phyloP scores from a whole-genome alignment of 345 rosid genomes.

The Fremontodendron californicum region DNA sequence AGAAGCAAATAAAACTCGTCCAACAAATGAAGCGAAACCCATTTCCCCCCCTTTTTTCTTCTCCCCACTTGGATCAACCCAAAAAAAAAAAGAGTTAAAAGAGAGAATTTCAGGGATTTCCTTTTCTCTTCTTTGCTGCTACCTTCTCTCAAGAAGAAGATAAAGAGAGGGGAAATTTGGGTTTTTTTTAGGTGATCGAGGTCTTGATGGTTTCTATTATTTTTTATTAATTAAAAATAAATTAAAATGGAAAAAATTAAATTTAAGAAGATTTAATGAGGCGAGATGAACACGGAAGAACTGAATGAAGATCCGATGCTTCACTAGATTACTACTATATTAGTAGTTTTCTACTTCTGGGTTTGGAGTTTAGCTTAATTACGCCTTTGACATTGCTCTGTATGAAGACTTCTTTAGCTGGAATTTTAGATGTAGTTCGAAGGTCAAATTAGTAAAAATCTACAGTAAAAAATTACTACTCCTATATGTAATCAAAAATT shows the following conservation, averaged over 20 bases:
- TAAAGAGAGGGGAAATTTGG: background rate
- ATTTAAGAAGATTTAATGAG: background rate
- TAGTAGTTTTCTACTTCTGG: background rate
- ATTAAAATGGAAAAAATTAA: background rate
- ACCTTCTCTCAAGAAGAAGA: background rate
- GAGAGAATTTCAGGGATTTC: conserved; percentile 7
- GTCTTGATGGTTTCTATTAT: background rate
- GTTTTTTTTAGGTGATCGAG: background rate
- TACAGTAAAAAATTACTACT: no score
- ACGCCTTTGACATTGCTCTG: background rate
- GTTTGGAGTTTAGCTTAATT: background rate
- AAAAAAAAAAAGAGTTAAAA: background rate
- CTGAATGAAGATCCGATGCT: background rate
- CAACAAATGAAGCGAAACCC: conserved; percentile 91
- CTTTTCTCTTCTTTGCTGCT: background rate
- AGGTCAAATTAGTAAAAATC: background rate
- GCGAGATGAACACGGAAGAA: background rate
- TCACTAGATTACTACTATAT: background rate
- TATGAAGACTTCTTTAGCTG: background rate
- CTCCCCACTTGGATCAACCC: conserved; percentile 18
- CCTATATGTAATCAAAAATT: no score
- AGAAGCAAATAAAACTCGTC: conserved; percentile 88
- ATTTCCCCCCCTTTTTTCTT: conserved; percentile 17
- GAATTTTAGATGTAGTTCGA: background rate
- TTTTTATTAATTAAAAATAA: background rate